Conservation (phyloP, 2,329 filamentous ascomycete species). For the Clonostachys byssicola region DNA sequence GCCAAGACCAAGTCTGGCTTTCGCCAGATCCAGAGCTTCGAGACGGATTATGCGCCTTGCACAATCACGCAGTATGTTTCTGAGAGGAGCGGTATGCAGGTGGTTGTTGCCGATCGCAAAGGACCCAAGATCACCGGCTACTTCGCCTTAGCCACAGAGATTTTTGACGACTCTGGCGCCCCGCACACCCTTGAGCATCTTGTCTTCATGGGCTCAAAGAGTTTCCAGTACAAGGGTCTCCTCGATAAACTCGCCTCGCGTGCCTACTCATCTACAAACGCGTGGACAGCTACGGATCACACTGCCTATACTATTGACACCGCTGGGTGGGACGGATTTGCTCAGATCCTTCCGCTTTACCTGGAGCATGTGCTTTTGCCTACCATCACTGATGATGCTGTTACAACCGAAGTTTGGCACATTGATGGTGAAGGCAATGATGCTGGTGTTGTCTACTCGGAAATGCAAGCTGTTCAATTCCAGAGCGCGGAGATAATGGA, state of each 20-base stretch:
- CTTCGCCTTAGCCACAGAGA: slow-evolving; percentile 94
- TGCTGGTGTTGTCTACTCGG: slow-evolving; percentile 95
- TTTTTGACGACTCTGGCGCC: slow-evolving; percentile 93
- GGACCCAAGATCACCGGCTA: slow-evolving; percentile 95
- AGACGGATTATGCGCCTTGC: slow-evolving; percentile 84
- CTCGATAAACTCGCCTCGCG: slow-evolving; percentile 91
- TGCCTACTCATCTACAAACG: slow-evolving; percentile 91
- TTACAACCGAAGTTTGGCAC: slow-evolving; percentile 95
- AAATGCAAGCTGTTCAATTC: slow-evolving; percentile 97
- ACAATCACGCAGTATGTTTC: slow-evolving; percentile 95
- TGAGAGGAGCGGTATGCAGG: slow-evolving; percentile 87
- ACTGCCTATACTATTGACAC: slow-evolving; percentile 95
- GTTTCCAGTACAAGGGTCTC: slow-evolving; percentile 90
- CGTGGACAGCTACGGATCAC: slow-evolving; percentile 95
- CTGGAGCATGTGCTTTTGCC: slow-evolving; percentile 91
- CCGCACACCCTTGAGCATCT: slow-evolving; percentile 83
- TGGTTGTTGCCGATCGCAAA: slow-evolving; percentile 85
- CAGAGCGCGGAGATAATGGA: slow-evolving; percentile 83
- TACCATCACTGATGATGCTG: slow-evolving; percentile 86
- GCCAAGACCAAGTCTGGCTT: slow-evolving; percentile 56
- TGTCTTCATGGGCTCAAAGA: slow-evolving; percentile 87
- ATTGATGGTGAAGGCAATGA: slow-evolving; percentile 91
- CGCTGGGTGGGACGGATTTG: slow-evolving; percentile 95
- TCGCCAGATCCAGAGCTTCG: slow-evolving; percentile 79
- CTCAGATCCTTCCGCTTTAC: slow-evolving; percentile 90